Evolutionary conservation across 2,329 filamentous ascomycete genomes (phyloP), one percentile per base, ranked within the genome.

Genomic region (Byssochlamys sp.): DNA sequence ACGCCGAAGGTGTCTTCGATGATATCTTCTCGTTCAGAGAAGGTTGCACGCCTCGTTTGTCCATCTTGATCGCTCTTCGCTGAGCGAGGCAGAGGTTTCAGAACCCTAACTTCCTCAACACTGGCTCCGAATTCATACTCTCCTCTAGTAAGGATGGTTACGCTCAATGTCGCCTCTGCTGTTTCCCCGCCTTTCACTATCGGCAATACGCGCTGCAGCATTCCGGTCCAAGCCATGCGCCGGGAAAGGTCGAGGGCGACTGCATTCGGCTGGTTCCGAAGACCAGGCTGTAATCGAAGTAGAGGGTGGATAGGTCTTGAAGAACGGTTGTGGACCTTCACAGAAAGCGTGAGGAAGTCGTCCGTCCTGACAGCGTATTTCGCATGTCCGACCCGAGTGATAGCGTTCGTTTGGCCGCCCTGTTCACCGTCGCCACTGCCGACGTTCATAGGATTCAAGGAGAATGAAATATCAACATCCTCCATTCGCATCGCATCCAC

Each of bases 181-280:
- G 74, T 81, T 51, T 81, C 77, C 3, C 83, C 81, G 0, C 84
- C 82, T 4, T 74, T 72, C 1, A 96, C 69, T 5, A 82, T 68
- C 0, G 87, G 84, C 0, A 96, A 75, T 1, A 83, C 79, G 66
- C 86, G 86, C 73, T 96, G 91, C 58, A 96, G 73, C 29, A 88
- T 85, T 1, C 91, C 91, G 62, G 90, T 92, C 86, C 90, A 94
- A 1, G 86, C 86, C 56, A 96, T 81, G 61, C 90, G 89, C 67
- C 89, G 86, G 49, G 88, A 88, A 57, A 92, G 83, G 69, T 96
- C 91, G 14, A 95, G 81, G 2, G 89, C 88, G 12, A 89, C 79
- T 59, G 84, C 85, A 54, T 83, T 80, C 0, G 88, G 83, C 14
- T 91, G 84, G 66, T 91, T 83, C 51, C 88, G 83, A 14, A 96